Conservation (phyloP, 768 basidiomycete genomes). For the Crucibulum laeve region DNA sequence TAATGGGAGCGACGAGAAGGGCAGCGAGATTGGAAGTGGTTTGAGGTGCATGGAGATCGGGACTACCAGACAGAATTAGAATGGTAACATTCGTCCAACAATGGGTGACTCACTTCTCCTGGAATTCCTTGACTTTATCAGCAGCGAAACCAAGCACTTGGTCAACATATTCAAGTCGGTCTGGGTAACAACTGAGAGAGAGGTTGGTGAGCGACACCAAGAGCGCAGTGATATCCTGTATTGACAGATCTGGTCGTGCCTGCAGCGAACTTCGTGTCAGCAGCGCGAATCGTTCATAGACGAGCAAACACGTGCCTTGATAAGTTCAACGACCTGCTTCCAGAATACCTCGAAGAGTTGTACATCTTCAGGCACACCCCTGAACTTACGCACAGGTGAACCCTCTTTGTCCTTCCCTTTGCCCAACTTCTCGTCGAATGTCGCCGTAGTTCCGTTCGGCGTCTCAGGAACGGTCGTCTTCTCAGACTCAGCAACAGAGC, state of each 20-base stretch:
- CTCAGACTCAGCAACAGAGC: slow-evolving; percentile 22
- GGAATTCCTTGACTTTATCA: slow-evolving; percentile 79
- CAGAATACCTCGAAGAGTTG: slow-evolving; percentile 98
- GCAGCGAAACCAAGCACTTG: slow-evolving; percentile 90
- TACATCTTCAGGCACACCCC: slow-evolving; percentile 93
- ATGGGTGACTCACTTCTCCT: slow-evolving; percentile 56
- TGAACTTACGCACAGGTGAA: slow-evolving; percentile 69
- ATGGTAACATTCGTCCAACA: neutral
- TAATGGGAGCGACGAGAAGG: slow-evolving; percentile 90
- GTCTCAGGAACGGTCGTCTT: slow-evolving; percentile 20
- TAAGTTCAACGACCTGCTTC: slow-evolving; percentile 96
- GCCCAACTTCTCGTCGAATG: slow-evolving; percentile 20
- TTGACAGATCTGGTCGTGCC: slow-evolving; percentile 96
- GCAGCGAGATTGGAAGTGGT: slow-evolving; percentile 90
- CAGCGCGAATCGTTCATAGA: neutral
- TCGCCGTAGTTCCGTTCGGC: slow-evolving; percentile 16
- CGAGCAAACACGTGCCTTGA: slow-evolving; percentile 62
- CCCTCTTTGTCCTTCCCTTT: slow-evolving; percentile 65
- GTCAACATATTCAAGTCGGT: slow-evolving; percentile 94
- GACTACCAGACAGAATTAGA: slow-evolving; percentile 34
- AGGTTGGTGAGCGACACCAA: slow-evolving; percentile 94
- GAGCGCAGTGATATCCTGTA: slow-evolving; percentile 96
- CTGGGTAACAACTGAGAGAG: slow-evolving; percentile 95
- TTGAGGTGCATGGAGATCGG: slow-evolving; percentile 84
- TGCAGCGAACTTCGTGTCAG: slow-evolving; percentile 21